Conservation (phyloP, 148 eudicot species). For the Chenopodium formosanum region DNA sequence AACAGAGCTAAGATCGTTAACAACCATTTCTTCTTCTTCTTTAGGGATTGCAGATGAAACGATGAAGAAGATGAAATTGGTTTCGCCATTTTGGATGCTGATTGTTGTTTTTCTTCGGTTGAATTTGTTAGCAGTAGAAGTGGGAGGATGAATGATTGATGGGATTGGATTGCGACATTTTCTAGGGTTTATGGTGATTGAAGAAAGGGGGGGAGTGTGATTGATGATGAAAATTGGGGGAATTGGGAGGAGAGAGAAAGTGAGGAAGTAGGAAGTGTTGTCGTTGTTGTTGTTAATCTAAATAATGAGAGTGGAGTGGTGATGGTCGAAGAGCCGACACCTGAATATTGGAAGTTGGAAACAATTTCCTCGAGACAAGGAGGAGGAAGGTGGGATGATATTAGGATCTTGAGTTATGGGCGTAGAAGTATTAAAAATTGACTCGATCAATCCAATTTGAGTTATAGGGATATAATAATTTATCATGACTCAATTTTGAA, state of each 20-base stretch:
- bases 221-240: neutral
- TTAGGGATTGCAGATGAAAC: constrained; percentile 13
- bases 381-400: neutral
- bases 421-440: too few relatives aligned
- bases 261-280: neutral
- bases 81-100: constrained; percentile 46
- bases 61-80: constrained; percentile 23
- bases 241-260: neutral
- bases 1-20: constrained; percentile 45
- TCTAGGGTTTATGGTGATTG: constrained; percentile 15
- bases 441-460: too few relatives aligned
- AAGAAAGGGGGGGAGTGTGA: neutral
- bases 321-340: neutral
- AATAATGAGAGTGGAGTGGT: neutral
- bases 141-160: neutral
- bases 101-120: neutral
- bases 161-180: constrained; percentile 15
- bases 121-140: neutral
- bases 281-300: too few relatives aligned
- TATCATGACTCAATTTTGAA: too few relatives aligned
- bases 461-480: too few relatives aligned
- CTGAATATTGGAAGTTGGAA: neutral
- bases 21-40: constrained; percentile 59
- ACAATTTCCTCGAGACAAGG: neutral
- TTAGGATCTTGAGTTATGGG: too few relatives aligned